Conservation (phyloP, 2,329 filamentous ascomycete genomes). For the Erysiphe pulchra region DNA sequence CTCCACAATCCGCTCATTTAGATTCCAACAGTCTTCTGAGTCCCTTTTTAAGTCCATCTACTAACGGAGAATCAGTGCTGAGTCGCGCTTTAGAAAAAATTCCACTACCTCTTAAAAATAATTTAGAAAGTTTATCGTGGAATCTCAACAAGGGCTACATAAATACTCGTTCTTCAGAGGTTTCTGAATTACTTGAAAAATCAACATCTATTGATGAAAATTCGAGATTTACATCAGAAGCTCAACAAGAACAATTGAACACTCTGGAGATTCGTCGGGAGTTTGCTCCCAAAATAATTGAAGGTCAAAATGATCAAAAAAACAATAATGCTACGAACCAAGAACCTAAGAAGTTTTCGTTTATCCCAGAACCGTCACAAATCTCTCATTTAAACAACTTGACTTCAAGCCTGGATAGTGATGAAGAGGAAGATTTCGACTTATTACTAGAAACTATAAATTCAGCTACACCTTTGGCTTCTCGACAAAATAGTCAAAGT, state of each 20-base stretch:
- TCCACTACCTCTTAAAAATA: background rate
- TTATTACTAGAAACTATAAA: slow-evolving; percentile 13
- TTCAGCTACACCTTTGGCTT: slow-evolving; percentile 9
- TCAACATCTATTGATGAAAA: background rate
- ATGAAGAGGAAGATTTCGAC: slow-evolving; percentile 11
- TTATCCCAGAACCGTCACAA: slow-evolving; percentile 7
- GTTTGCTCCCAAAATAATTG: background rate
- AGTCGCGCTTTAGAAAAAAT: background rate
- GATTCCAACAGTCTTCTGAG: background rate
- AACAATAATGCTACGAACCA: background rate
- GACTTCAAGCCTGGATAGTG: slow-evolving; percentile 1
- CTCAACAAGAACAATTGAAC: background rate
- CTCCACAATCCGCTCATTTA: background rate
- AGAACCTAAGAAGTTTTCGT: slow-evolving; percentile 2
- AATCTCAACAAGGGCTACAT: background rate
- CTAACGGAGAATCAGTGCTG: background rate
- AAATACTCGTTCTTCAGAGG: background rate
- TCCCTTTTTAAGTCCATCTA: background rate
- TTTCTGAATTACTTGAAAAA: no score
- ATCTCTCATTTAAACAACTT: slow-evolving; percentile 7
- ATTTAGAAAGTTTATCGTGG: background rate
- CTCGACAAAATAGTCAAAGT: no score
- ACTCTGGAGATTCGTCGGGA: background rate
- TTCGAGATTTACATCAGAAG: background rate
- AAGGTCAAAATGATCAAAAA: background rate